These are phyloP conservation scores for Bacidia rubella DNA, from an alignment of 495 filamentous ascomycete species.

Conservation along the genomic window DNA sequence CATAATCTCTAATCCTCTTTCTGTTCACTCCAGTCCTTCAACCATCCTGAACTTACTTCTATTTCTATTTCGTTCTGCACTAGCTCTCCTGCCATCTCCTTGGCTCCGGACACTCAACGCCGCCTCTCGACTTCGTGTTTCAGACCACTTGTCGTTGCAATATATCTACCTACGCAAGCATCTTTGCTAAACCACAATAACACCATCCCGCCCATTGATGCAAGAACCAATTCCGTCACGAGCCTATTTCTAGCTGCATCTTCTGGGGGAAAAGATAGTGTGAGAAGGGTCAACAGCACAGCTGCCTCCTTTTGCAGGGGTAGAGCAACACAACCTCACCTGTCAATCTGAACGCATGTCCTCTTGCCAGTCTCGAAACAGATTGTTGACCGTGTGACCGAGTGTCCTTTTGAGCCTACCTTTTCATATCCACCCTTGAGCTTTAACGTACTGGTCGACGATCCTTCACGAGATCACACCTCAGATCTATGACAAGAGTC, in stretches of 20 bases:
- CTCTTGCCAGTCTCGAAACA: background rate
- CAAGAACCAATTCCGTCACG: background rate
- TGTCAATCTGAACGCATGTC: background rate
- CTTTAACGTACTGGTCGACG: no score
- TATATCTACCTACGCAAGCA: background rate
- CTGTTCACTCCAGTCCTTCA: slow-evolving; percentile 2
- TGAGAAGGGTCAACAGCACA: background rate
- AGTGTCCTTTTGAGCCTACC: no score
- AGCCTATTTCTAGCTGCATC: background rate
- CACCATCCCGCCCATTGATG: background rate
- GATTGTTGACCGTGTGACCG: background rate
- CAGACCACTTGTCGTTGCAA: slow-evolving; percentile 1
- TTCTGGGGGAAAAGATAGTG: background rate
- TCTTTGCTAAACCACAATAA: background rate
- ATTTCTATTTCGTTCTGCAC: background rate
- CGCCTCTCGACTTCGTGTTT: background rate
- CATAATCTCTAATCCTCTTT: slow-evolving; percentile 12
- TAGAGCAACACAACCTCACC: background rate
- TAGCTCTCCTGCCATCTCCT: background rate
- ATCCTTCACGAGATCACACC: no score
- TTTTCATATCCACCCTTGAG: no score
- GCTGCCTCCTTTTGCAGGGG: background rate
- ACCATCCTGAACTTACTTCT: background rate
- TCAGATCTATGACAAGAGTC: no score
- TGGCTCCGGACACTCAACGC: background rate